Conservation (phyloP, 805 yeast genomes). For the Tetrapisispora iriomotensis region DNA sequence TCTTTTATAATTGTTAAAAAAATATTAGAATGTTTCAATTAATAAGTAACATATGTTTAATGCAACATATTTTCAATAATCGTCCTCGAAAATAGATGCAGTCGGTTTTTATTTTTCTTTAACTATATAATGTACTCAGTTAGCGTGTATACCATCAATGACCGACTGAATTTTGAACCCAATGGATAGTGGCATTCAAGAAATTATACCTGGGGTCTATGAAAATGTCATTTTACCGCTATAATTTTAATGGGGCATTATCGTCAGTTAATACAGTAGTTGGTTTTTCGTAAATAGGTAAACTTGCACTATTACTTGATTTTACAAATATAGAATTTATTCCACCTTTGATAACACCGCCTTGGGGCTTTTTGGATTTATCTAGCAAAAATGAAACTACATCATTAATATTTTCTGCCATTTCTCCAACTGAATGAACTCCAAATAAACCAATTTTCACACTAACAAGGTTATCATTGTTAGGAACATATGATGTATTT, state of each 20-base stretch:
- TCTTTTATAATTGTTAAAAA: too few species aligned
- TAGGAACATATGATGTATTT: slow-evolving; percentile 54
- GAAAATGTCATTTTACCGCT: too few species aligned
- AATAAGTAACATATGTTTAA: too few species aligned
- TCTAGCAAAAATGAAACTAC: slow-evolving; percentile 39
- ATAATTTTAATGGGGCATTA: background rate
- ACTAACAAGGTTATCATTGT: slow-evolving; percentile 50
- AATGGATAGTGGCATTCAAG: too few species aligned
- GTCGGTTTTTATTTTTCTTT: too few species aligned
- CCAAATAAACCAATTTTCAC: slow-evolving; percentile 44
- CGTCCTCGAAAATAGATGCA: too few species aligned
- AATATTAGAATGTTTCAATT: too few species aligned
- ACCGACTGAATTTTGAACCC: too few species aligned
- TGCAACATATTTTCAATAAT: too few species aligned
- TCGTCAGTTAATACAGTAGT: background rate
- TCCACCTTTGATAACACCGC: slow-evolving; percentile 44
- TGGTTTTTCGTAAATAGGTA: slow-evolving; percentile 39
- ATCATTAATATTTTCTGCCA: slow-evolving; percentile 22
- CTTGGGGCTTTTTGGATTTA: slow-evolving; percentile 41
- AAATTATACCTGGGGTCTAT: background rate
- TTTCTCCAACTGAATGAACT: slow-evolving; percentile 18
- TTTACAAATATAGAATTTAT: slow-evolving; percentile 49
- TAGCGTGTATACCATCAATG: too few species aligned
- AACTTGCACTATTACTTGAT: slow-evolving; percentile 54
- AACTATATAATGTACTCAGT: too few species aligned